phyloP scores from a whole-genome alignment of 2,329 filamentous ascomycete species.

The Botrytis fabae region DNA sequence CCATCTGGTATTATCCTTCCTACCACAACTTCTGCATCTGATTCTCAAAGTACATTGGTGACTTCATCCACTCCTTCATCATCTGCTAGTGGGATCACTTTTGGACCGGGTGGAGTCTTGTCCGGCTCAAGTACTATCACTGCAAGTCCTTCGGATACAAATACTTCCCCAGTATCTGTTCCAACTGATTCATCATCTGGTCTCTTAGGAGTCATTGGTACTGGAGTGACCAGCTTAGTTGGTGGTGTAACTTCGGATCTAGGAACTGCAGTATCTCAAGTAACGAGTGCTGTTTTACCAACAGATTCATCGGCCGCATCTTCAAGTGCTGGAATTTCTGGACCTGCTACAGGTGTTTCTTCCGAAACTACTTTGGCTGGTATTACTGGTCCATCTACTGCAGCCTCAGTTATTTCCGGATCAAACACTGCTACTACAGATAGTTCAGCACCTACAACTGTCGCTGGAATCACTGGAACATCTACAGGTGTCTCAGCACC shows the following conservation, averaged over 20 bases:
- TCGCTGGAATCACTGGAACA: not conserved
- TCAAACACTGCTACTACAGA: not conserved
- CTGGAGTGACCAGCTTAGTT: constrained; percentile 2
- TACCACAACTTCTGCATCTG: constrained; percentile 17
- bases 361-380: constrained; percentile 12
- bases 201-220: constrained; percentile 12
- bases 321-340: not conserved
- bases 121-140: constrained; percentile 20
- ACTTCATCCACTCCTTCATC: constrained; percentile 25
- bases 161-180: constrained; percentile 23
- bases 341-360: constrained; percentile 11
- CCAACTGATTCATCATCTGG: constrained; percentile 21
- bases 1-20: constrained; percentile 26
- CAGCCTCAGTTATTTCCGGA: not conserved
- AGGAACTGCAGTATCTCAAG: constrained; percentile 17
- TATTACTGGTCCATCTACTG: not conserved
- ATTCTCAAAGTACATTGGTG: constrained; percentile 3
- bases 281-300: constrained; percentile 19
- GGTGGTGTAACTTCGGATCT: constrained; percentile 8
- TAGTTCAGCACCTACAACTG: not conserved
- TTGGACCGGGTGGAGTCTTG: constrained; percentile 39
- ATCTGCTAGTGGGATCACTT: constrained; percentile 34
- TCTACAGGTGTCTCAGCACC: constrained; percentile 1
- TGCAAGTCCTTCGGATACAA: constrained; percentile 21
- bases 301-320: not conserved